These are phyloP conservation scores for Coniella lustricola DNA, from an alignment of 2,329 filamentous ascomycete species.

Conservation along the genomic window DNA sequence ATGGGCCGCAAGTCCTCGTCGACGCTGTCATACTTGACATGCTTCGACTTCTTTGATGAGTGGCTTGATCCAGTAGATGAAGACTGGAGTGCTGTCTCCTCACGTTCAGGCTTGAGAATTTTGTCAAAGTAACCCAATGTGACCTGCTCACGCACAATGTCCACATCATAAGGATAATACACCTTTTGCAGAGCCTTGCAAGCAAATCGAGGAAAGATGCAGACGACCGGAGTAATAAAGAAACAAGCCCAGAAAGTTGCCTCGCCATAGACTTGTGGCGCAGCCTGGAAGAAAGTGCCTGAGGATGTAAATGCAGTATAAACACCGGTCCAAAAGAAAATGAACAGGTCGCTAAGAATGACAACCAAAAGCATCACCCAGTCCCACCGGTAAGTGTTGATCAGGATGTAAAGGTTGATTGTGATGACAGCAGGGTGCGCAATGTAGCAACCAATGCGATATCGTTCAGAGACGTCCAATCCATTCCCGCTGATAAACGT, in stretches of 20 bases:
- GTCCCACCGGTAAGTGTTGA: constrained; percentile 98
- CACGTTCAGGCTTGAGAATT: constrained; percentile 37
- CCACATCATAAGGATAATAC: constrained; percentile 85
- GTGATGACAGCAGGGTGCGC: constrained; percentile 77
- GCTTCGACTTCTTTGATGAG: constrained; percentile 50
- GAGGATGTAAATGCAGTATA: constrained; percentile 54
- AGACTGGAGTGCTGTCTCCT: constrained; percentile 31
- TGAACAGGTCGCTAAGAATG: constrained; percentile 70
- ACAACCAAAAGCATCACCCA: constrained; percentile 89
- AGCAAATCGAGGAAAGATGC: constrained; percentile 79
- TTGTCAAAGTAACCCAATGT: constrained; percentile 75
- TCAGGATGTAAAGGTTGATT: constrained; percentile 89
- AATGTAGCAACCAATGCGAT: constrained; percentile 80
- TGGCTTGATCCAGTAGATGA: constrained; percentile 54
- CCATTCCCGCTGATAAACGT: constrained; percentile 67
- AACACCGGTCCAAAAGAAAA: constrained; percentile 94
- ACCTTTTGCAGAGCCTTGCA: constrained; percentile 89
- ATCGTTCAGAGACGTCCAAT: constrained; percentile 68
- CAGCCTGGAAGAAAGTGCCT: constrained; percentile 65
- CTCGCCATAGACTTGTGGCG: constrained; percentile 69
- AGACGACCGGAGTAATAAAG: constrained; percentile 71
- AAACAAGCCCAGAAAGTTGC: constrained; percentile 83
- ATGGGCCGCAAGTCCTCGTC: constrained; percentile 89
- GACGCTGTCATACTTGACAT: constrained; percentile 54
- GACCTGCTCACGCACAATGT: constrained; percentile 92